Conservation (phyloP, 768 basidiomycete species). For the Trametes cinnabarina region DNA sequence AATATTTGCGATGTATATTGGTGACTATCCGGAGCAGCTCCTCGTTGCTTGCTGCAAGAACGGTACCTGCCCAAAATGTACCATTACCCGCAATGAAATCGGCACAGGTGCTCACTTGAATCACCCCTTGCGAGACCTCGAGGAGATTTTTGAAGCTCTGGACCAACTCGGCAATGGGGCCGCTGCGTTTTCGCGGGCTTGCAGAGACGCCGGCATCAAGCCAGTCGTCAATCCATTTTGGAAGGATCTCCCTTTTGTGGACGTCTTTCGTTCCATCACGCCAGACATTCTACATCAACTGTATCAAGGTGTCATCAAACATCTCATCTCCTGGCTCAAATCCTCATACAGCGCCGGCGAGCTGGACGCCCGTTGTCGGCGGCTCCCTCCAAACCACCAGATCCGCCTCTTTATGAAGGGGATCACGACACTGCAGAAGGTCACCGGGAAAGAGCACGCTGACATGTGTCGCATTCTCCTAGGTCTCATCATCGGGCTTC, state of each 20-base stretch:
- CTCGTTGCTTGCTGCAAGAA: slow-evolving; percentile 23
- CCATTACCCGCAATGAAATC: slow-evolving; percentile 1
- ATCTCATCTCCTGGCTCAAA: slow-evolving; percentile 26
- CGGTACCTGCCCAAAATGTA: slow-evolving; percentile 24
- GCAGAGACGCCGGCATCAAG: slow-evolving; percentile 20
- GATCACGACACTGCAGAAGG: slow-evolving; percentile 14
- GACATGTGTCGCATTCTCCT: slow-evolving; percentile 25
- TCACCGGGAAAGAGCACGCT: slow-evolving; percentile 28
- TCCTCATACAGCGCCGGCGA: slow-evolving; percentile 8
- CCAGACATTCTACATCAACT: slow-evolving; percentile 33
- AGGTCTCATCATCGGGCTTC: slow-evolving; percentile 22
- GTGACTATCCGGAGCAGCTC: slow-evolving; percentile 29
- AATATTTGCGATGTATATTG: slow-evolving; percentile 21
- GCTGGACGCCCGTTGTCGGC: slow-evolving; percentile 20
- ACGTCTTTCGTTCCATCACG: slow-evolving; percentile 27
- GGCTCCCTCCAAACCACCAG: slow-evolving; percentile 25
- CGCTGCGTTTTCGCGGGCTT: slow-evolving; percentile 10
- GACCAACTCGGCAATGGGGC: background rate
- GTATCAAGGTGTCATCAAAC: slow-evolving; percentile 30
- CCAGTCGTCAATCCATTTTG: slow-evolving; percentile 27
- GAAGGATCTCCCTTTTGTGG: slow-evolving; percentile 23
- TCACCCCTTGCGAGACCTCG: background rate
- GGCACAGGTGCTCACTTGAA: no score
- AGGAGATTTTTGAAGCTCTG: slow-evolving; percentile 8
- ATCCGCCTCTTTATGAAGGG: slow-evolving; percentile 24